Conservation (phyloP, 176 grass and related monocot species). For the Bolboschoenus planiculmis region DNA sequence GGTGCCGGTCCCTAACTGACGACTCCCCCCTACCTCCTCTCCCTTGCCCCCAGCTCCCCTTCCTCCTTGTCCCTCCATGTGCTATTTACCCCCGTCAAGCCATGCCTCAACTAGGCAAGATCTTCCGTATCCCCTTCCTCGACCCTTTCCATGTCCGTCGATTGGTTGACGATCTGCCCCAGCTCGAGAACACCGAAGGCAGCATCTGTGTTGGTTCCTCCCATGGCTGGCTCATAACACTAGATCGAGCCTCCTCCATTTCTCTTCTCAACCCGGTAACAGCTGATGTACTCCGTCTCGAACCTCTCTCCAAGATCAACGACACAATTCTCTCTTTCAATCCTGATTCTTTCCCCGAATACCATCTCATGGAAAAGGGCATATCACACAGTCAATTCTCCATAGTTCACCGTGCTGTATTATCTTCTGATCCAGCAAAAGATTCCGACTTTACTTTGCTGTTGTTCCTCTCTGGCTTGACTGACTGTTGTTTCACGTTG, state of each 20-base stretch:
- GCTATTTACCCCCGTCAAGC: not conserved
- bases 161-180: not conserved
- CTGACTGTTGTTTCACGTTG: not conserved
- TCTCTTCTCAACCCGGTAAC: not conserved
- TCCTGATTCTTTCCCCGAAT: not conserved
- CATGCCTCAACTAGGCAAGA: not conserved
- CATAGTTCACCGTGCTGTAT: not conserved
- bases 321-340: not conserved
- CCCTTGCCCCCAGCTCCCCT: not conserved
- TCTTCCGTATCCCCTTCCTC: not conserved
- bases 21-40: not conserved
- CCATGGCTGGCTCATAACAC: not conserved
- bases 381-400: not conserved
- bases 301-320: not conserved
- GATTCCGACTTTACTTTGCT: not conserved
- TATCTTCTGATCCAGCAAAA: not conserved
- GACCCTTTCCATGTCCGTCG: too few relatives aligned
- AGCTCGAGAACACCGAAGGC: not conserved
- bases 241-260: not conserved
- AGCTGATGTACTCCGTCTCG: not conserved
- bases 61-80: not conserved
- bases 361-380: not conserved
- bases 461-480: not conserved
- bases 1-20: not conserved
- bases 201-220: not conserved